phyloP scores from a whole-genome alignment of 2,329 filamentous ascomycete species.

The Phialocephala sp. region DNA sequence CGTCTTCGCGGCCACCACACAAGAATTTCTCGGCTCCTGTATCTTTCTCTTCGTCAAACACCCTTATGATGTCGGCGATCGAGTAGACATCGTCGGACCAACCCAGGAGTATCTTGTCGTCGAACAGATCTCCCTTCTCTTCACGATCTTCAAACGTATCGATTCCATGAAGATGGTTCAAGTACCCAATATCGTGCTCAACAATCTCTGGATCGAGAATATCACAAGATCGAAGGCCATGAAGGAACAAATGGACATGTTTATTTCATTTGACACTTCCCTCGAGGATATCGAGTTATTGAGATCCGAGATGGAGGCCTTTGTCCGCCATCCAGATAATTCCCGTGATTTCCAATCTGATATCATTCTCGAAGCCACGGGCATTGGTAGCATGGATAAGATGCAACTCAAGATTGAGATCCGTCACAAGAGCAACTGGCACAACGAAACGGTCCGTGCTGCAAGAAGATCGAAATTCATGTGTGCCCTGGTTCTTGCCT shows the following conservation, averaged over 20 bases:
- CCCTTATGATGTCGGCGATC: constrained; percentile 93
- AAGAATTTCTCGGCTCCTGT: constrained; percentile 96
- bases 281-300: constrained; percentile 91
- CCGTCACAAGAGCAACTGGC: constrained; percentile 91
- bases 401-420: constrained; percentile 83
- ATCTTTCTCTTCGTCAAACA: constrained; percentile 99
- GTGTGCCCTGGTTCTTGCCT: constrained; percentile 84
- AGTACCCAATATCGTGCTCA: constrained; percentile 89
- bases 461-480: constrained; percentile 93
- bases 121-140: constrained; percentile 92
- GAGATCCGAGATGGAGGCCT: constrained; percentile 81
- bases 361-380: constrained; percentile 76
- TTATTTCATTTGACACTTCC: constrained; percentile 82
- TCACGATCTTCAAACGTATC: constrained; percentile 87
- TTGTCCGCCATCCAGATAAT: constrained; percentile 85
- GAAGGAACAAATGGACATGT: constrained; percentile 80
- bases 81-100: constrained; percentile 75
- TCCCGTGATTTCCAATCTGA: constrained; percentile 89
- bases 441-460: constrained; percentile 82
- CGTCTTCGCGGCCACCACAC: constrained; percentile 88
- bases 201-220: constrained; percentile 95
- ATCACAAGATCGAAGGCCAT: constrained; percentile 89
- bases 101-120: constrained; percentile 74
- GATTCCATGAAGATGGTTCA: constrained; percentile 78
- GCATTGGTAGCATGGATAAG: constrained; percentile 87